These are phyloP conservation scores for Xylaria cubensis DNA, from an alignment of 495 filamentous ascomycete species.

Conservation along the genomic window DNA sequence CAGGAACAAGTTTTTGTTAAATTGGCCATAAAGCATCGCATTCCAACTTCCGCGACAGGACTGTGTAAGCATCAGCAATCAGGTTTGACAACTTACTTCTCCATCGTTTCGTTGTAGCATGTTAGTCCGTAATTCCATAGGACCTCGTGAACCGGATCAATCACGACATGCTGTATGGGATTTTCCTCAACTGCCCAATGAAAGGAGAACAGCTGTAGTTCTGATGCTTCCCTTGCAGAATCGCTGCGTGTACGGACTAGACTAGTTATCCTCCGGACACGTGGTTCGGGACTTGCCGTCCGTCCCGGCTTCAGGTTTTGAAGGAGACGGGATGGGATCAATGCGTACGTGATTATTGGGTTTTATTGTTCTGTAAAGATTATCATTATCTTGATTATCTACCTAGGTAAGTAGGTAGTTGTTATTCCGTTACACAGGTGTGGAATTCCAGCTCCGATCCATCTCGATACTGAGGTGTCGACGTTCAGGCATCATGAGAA, in stretches of 20 bases:
- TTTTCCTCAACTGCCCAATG: constrained; percentile 1
- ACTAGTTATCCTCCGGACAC: constrained; percentile 3
- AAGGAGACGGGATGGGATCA: not conserved
- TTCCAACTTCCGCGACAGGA: not conserved
- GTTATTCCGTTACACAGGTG: not conserved
- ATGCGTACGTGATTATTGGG: not conserved
- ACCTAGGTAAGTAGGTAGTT: too few species aligned
- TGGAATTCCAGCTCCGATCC: not conserved
- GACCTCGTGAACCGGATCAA: not conserved
- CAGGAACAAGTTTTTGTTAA: not conserved
- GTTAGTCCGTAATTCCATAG: constrained; percentile 10
- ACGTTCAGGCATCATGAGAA: not conserved
- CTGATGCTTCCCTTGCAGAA: not conserved
- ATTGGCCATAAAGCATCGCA: not conserved
- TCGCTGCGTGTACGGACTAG: not conserved
- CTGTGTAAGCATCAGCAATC: not conserved
- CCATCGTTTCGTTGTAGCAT: not conserved
- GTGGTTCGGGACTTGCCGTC: constrained; percentile 22
- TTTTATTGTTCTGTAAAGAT: too few species aligned
- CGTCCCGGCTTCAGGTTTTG: not conserved
- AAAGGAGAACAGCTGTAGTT: constrained; percentile 25
- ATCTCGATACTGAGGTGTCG: not conserved
- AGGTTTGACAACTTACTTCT: not conserved
- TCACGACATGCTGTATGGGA: not conserved
- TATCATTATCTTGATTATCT: not conserved